These are phyloP conservation scores for Pichia sp. DNA, from an alignment of 1,139 yeast species.

Conservation along the genomic window DNA sequence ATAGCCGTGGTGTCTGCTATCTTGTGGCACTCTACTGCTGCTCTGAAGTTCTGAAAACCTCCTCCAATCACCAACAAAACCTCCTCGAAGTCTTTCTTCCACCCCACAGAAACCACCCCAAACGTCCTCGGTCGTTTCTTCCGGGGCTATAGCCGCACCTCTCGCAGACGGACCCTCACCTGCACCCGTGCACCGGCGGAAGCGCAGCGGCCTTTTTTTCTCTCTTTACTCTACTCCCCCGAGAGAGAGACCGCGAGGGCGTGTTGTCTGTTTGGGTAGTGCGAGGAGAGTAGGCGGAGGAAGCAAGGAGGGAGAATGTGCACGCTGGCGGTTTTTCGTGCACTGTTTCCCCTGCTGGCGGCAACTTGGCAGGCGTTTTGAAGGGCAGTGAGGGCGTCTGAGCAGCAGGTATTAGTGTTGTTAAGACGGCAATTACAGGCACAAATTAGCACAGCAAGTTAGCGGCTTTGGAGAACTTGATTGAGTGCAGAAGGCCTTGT, in stretches of 20 bases:
- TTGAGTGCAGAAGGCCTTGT: neutral
- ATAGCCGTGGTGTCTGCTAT: too few relatives aligned
- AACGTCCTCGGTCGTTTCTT: too few relatives aligned
- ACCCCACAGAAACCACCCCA: too few relatives aligned
- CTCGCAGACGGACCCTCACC: too few relatives aligned
- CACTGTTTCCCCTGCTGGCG: neutral
- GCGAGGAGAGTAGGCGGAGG: too few relatives aligned
- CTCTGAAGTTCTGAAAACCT: too few relatives aligned
- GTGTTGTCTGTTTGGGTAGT: neutral
- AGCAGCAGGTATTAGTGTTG: neutral
- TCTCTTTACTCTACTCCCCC: neutral
- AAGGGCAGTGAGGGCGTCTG: neutral
- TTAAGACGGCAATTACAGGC: neutral
- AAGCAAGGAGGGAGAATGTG: neutral
- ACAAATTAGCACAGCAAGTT: neutral
- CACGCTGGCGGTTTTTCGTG: neutral
- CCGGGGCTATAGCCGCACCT: too few relatives aligned
- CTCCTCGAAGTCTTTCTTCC: too few relatives aligned
- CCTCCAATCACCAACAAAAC: too few relatives aligned
- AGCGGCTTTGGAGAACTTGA: neutral
- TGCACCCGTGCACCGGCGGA: neutral
- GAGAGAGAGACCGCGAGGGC: neutral
- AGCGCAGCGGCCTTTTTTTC: neutral
- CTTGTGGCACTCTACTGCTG: too few relatives aligned
- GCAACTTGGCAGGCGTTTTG: neutral